Evolutionary conservation across 148 eudicot genomes (phyloP).

Genomic region (Talinum fruticosum): DNA sequence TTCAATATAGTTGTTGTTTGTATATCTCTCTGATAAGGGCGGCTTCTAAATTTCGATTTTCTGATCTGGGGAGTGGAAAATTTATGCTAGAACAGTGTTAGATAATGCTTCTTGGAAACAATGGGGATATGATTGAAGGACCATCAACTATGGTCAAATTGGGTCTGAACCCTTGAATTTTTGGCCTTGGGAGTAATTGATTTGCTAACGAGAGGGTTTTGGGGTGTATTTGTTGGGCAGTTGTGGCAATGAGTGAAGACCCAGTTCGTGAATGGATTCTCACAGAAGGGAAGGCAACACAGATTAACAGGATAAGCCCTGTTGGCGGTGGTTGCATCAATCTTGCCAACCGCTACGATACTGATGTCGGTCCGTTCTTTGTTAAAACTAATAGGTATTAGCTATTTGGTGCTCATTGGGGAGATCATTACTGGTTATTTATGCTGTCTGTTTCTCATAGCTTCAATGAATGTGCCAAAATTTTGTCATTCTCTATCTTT

Average conservation of each 20-base stretch:
- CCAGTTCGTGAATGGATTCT: constrained; percentile 88
- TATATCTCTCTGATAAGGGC: not conserved
- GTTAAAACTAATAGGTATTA: constrained; percentile 84
- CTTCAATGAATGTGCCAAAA: not conserved
- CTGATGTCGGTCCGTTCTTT: constrained; percentile 90
- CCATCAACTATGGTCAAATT: constrained; percentile 14
- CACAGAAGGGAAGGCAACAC: constrained; percentile 78
- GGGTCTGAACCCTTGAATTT: not conserved
- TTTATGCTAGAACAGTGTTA: not conserved
- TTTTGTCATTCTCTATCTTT: not conserved
- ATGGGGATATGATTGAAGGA: not conserved
- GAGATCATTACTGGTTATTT: not conserved
- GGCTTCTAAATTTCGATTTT: not conserved
- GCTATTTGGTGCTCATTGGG: not conserved
- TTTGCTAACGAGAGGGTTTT: constrained; percentile 3
- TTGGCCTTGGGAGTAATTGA: not conserved
- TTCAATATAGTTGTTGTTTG: not conserved
- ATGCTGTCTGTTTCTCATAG: not conserved
- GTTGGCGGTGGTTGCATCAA: constrained; percentile 97
- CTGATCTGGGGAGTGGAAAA: not conserved
- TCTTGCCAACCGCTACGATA: constrained; percentile 73
- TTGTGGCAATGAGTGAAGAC: constrained; percentile 72
- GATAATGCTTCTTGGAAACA: not conserved
- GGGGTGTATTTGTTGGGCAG: constrained; percentile 33
- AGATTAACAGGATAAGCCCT: constrained; percentile 61